Evolutionary conservation across 2,329 filamentous ascomycete genomes (phyloP).

Genomic region (Pseudogymnoascus sp.): DNA sequence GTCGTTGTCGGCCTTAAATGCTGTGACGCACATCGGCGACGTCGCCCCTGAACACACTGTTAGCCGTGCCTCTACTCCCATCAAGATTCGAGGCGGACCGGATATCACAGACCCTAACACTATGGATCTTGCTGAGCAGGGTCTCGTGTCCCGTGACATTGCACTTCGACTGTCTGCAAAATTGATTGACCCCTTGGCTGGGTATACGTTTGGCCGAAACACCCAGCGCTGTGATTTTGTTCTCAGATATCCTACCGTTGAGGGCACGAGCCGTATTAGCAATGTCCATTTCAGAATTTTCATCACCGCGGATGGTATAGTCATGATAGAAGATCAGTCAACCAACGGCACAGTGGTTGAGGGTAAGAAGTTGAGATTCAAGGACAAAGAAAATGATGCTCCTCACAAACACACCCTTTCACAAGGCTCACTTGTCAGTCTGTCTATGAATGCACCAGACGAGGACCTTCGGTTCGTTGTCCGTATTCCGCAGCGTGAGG

Average conservation of each 20-base stretch:
- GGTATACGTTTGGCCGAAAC: conserved; percentile 85
- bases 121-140: conserved; percentile 17
- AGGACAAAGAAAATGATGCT: conserved; percentile 35
- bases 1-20: conserved; percentile 61
- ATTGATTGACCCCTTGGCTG: conserved; percentile 57
- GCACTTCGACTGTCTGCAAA: conserved; percentile 70
- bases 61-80: conserved; percentile 40
- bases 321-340: conserved; percentile 90
- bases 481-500: conserved; percentile 69
- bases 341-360: conserved; percentile 96
- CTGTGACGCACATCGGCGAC: conserved; percentile 45
- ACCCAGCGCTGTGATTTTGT: conserved; percentile 59
- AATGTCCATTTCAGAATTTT: conserved; percentile 96
- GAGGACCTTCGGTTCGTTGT: conserved; percentile 75
- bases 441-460: conserved; percentile 26
- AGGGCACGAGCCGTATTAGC: conserved; percentile 64
- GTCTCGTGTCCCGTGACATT: conserved; percentile 45
- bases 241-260: conserved; percentile 29
- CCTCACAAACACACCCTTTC: conserved; percentile 27
- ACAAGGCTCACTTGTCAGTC: conserved; percentile 25
- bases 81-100: conserved; percentile 18
- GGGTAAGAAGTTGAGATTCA: conserved; percentile 52
- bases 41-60: conserved; percentile 52
- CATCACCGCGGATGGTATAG: conserved; percentile 65
- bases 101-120: conserved; percentile 11